These are phyloP conservation scores for Mortierella sp. DNA, from an alignment of 371 early-diverging fungal genomes.

Conservation along the genomic window DNA sequence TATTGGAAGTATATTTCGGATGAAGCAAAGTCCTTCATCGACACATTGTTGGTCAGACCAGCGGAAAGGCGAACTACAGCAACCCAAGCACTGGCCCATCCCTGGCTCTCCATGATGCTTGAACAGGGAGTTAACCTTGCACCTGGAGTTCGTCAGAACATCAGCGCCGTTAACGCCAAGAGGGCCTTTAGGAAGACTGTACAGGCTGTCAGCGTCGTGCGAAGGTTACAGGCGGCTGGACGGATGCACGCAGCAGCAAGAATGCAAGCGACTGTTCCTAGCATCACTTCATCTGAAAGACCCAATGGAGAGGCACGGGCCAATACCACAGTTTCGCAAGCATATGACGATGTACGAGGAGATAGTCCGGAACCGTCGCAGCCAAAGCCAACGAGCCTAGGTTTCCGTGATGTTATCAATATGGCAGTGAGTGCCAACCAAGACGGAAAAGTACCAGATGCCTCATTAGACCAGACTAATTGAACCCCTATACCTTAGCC, in stretches of 20 bases:
- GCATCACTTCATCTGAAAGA: no score
- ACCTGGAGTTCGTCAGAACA: neutral
- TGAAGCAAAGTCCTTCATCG: conserved; percentile 82
- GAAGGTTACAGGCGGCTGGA: conserved; percentile 26
- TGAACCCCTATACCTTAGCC: no score
- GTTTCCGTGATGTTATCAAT: conserved; percentile 39
- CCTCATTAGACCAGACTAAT: no score
- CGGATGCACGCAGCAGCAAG: conserved; percentile 6
- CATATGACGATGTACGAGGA: neutral
- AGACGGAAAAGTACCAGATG: neutral
- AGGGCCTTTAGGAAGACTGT: conserved; percentile 73
- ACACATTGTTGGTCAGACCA: conserved; percentile 73
- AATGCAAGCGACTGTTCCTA: no score
- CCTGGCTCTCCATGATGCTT: conserved; percentile 63
- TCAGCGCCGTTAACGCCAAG: neutral
- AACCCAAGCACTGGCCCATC: conserved; percentile 72
- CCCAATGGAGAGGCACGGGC: no score
- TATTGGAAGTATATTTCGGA: conserved; percentile 70
- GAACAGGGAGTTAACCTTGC: conserved; percentile 9
- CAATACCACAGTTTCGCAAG: no score
- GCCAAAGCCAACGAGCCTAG: conserved; percentile 1
- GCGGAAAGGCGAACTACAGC: conserved; percentile 75
- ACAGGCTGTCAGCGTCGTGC: conserved; percentile 30
- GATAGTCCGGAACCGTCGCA: neutral
- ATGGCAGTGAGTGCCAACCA: conserved; percentile 26